Conservation (phyloP, 768 basidiomycete species). For the Cystobasidiopsis lactophilus region DNA sequence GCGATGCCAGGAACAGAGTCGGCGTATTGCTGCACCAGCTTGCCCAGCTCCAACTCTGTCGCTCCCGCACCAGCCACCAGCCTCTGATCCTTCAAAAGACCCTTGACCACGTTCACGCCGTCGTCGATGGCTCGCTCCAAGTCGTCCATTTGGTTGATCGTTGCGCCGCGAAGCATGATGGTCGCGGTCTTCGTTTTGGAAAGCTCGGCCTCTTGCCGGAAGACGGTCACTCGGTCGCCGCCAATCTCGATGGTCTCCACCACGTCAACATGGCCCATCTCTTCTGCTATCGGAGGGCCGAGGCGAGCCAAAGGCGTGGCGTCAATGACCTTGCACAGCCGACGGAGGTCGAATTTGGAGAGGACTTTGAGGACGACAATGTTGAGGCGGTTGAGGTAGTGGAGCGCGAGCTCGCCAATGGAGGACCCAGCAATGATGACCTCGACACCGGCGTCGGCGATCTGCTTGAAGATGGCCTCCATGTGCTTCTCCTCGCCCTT, state of each 20-base stretch:
- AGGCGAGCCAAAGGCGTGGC: constrained; percentile 89
- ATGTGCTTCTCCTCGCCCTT: constrained; percentile 87
- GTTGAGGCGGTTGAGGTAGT: constrained; percentile 81
- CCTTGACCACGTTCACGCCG: constrained; percentile 87
- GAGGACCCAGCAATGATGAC: constrained; percentile 80
- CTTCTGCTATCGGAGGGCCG: constrained; percentile 87
- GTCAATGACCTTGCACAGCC: constrained; percentile 81
- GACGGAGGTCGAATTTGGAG: constrained; percentile 89
- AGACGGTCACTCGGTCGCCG: constrained; percentile 89
- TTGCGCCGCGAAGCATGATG: constrained; percentile 84
- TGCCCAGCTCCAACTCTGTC: constrained; percentile 75
- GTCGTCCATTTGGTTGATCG: constrained; percentile 80
- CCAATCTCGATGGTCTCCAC: constrained; percentile 93
- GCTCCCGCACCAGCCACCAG: constrained; percentile 89
- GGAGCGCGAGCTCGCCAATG: constrained; percentile 84
- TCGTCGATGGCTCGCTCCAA: constrained; percentile 91
- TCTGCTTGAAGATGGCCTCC: constrained; percentile 83
- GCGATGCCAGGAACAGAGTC: constrained; percentile 68
- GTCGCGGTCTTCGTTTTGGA: constrained; percentile 79
- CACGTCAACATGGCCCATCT: constrained; percentile 78
- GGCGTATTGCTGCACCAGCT: constrained; percentile 63
- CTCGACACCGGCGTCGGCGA: constrained; percentile 83
- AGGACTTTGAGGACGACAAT: constrained; percentile 92
- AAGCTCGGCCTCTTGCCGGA: constrained; percentile 61
- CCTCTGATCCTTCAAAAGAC: constrained; percentile 66